Conservation (phyloP, 768 basidiomycete species). For the Leccinum uliginosum region DNA sequence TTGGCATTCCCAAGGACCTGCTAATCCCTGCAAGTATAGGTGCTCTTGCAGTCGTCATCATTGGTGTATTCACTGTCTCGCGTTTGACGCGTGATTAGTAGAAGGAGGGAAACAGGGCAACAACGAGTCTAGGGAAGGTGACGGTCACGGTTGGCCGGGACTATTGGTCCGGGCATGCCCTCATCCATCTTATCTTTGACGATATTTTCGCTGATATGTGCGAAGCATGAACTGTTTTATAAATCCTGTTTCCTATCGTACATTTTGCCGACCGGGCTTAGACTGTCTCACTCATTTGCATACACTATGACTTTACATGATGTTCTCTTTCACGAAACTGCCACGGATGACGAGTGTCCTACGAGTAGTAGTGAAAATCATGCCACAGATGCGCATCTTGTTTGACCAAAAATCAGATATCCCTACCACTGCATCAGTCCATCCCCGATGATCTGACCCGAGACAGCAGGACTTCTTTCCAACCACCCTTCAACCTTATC, state of each 20-base stretch:
- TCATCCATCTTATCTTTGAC: conserved; percentile 4
- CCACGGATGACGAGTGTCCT: neutral
- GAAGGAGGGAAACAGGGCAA: neutral
- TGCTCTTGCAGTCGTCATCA: conserved; percentile 84
- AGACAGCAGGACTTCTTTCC: neutral
- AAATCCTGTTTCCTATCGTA: conserved; percentile 16
- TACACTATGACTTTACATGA: conserved; percentile 17
- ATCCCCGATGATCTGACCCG: no score
- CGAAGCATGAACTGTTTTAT: conserved; percentile 6
- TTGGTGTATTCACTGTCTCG: conserved; percentile 87
- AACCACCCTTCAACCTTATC: neutral
- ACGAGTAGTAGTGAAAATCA: neutral
- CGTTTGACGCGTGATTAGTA: conserved; percentile 46
- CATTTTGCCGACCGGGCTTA: conserved; percentile 4
- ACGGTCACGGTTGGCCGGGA: neutral
- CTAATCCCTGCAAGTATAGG: conserved; percentile 93
- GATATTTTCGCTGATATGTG: conserved; percentile 12
- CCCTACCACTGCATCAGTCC: no score
- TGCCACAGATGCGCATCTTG: neutral
- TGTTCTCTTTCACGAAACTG: conserved; percentile 6
- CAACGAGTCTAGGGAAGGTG: neutral
- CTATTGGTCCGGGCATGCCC: neutral
- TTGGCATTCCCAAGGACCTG: conserved; percentile 91
- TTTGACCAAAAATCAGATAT: no score
- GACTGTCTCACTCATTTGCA: conserved; percentile 13